Evolutionary conservation across 495 filamentous ascomycete species (phyloP).

Genomic region (Penicillium paradoxum): DNA sequence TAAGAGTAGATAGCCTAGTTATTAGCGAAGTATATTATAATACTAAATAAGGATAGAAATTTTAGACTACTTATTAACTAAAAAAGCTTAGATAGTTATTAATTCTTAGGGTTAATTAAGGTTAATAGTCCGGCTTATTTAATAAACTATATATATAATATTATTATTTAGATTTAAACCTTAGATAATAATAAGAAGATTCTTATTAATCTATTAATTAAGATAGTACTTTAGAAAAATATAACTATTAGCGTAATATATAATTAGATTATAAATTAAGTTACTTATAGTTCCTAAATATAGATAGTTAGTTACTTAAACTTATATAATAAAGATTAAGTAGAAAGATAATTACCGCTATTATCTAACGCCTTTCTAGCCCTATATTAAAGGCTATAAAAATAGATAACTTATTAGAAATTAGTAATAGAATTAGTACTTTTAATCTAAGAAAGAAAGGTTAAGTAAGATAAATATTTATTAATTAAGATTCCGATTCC

Average conservation of each 20-base stretch:
- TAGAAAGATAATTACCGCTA: slow-evolving; percentile 21
- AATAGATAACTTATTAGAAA: slow-evolving; percentile 25
- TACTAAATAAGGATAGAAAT: slow-evolving; percentile 17
- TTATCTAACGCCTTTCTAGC: slow-evolving; percentile 33
- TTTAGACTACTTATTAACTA: slow-evolving; percentile 23
- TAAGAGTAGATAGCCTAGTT: slow-evolving; percentile 15
- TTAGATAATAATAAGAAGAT: slow-evolving; percentile 28
- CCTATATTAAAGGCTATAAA: slow-evolving; percentile 36
- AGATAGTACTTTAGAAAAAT: slow-evolving; percentile 36
- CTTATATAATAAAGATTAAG: not conserved
- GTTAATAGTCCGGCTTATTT: slow-evolving; percentile 32
- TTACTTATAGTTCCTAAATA: slow-evolving; percentile 28
- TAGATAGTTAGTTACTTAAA: slow-evolving; percentile 8
- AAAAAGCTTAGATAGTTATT: slow-evolving; percentile 24
- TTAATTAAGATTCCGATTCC: slow-evolving; percentile 31
- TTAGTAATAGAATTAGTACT: slow-evolving; percentile 28
- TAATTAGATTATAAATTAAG: slow-evolving; percentile 30
- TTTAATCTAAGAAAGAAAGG: slow-evolving; percentile 29
- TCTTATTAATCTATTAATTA: slow-evolving; percentile 24
- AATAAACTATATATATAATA: slow-evolving; percentile 28
- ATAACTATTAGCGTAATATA: slow-evolving; percentile 28
- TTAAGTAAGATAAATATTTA: slow-evolving; percentile 29
- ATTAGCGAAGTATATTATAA: slow-evolving; percentile 17
- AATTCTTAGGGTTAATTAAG: slow-evolving; percentile 28
- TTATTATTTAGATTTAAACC: slow-evolving; percentile 28